phyloP scores from a whole-genome alignment of 1,139 yeast species.

The Diutina ranongensis region DNA sequence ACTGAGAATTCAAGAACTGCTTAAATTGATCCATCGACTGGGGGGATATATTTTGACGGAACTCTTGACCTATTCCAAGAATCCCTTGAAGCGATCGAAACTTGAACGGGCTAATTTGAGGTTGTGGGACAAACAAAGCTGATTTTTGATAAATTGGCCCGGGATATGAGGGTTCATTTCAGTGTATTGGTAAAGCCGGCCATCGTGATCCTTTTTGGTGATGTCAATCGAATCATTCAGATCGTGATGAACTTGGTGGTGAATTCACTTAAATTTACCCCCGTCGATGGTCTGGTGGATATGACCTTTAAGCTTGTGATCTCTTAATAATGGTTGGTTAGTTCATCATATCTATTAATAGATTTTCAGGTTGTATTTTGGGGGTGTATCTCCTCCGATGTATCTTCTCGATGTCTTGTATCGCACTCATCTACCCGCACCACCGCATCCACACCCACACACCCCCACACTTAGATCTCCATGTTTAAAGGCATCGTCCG shows the following conservation, averaged over 20 bases:
- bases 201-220: constrained; percentile 60
- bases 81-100: constrained; percentile 78
- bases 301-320: constrained; percentile 54
- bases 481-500: constrained; percentile 8
- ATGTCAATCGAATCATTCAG: constrained; percentile 77
- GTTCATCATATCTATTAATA: too few relatives aligned
- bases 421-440: too few relatives aligned
- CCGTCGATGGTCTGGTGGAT: constrained; percentile 69
- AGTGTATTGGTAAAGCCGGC: constrained; percentile 50
- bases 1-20: constrained; percentile 40
- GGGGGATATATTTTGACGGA: constrained; percentile 88
- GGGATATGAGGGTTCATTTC: constrained; percentile 60
- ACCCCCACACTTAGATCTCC: too few relatives aligned
- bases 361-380: too few relatives aligned
- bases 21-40: constrained; percentile 72
- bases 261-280: constrained; percentile 82
- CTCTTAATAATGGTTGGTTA: too few relatives aligned
- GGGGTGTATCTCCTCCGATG: too few relatives aligned
- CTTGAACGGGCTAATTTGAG: constrained; percentile 69
- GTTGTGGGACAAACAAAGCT: constrained; percentile 78
- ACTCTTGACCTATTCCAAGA: constrained; percentile 77
- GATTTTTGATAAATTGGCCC: constrained; percentile 77
- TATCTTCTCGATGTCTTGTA: too few relatives aligned
- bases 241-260: constrained; percentile 81
- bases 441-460: too few relatives aligned